Evolutionary conservation across 2,329 filamentous ascomycete genomes (phyloP).

Genomic region (Xylaria sp.): DNA sequence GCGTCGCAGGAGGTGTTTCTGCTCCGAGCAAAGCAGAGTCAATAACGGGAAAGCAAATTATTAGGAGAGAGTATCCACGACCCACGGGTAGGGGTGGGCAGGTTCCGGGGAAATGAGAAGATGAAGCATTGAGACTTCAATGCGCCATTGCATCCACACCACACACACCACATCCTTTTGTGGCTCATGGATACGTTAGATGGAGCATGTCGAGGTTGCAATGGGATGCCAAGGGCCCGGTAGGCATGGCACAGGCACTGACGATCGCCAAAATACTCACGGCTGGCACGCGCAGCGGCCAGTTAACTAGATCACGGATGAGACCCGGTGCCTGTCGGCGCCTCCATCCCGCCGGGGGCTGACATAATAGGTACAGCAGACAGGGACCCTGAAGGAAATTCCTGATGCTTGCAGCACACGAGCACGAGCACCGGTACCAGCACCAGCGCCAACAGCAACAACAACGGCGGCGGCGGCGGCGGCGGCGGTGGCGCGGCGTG

Average conservation of each 20-base stretch:
- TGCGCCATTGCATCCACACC: conserved; percentile 38
- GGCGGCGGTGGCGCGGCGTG: conserved; percentile 25
- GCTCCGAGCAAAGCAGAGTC: conserved; percentile 38
- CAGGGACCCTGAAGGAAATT: too few species aligned
- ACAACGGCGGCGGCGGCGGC: too few species aligned
- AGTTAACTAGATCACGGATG: neutral
- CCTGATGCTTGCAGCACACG: conserved; percentile 5
- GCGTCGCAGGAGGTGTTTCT: conserved; percentile 15
- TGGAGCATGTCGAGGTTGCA: conserved; percentile 25
- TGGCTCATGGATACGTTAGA: conserved; percentile 17
- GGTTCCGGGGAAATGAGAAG: conserved; percentile 39
- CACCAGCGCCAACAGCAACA: too few species aligned
- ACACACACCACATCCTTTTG: conserved; percentile 26
- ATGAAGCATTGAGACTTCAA: conserved; percentile 37
- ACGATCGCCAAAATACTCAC: conserved; percentile 10
- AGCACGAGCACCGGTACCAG: too few species aligned
- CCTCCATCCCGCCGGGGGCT: conserved; percentile 30
- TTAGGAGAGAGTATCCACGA: conserved; percentile 30
- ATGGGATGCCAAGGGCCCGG: neutral
- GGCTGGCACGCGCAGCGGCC: conserved; percentile 22
- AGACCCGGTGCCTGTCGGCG: conserved; percentile 21
- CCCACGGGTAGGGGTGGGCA: conserved; percentile 32
- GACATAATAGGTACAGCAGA: conserved; percentile 14
- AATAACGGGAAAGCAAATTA: conserved; percentile 37
- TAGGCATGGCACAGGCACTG: neutral